These are phyloP conservation scores for Geotrichum candidum DNA, from an alignment of 1,139 yeast species.

Conservation along the genomic window DNA sequence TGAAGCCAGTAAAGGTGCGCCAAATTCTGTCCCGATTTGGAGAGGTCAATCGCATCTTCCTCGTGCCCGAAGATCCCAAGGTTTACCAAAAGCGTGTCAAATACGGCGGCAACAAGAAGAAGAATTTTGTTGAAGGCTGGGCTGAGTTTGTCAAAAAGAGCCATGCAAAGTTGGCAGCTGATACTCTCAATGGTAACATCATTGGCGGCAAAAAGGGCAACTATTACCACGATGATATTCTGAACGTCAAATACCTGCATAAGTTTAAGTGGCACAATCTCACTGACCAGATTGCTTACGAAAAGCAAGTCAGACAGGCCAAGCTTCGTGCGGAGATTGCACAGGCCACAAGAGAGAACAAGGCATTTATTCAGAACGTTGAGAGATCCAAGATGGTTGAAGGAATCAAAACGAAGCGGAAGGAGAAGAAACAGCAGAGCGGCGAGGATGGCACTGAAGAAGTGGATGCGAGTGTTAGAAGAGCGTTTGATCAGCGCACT, in stretches of 20 bases:
- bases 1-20: slow-evolving; percentile 89
- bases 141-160: slow-evolving; percentile 79
- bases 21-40: slow-evolving; percentile 81
- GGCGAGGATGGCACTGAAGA: slow-evolving; percentile 46
- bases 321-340: slow-evolving; percentile 82
- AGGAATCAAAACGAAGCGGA: slow-evolving; percentile 54
- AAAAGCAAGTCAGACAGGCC: slow-evolving; percentile 81
- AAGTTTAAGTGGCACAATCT: slow-evolving; percentile 94
- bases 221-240: slow-evolving; percentile 90
- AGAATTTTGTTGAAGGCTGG: slow-evolving; percentile 93
- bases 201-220: slow-evolving; percentile 89
- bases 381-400: slow-evolving; percentile 79
- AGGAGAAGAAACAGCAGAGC: slow-evolving; percentile 18
- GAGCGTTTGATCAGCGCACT: slow-evolving; percentile 32
- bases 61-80: slow-evolving; percentile 77
- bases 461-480: slow-evolving; percentile 20
- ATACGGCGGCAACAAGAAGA: slow-evolving; percentile 91
- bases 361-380: slow-evolving; percentile 73
- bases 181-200: slow-evolving; percentile 77
- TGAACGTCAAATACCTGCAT: slow-evolving; percentile 81
- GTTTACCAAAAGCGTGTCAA: slow-evolving; percentile 64
- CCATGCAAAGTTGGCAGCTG: slow-evolving; percentile 85
- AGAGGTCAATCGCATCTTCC: slow-evolving; percentile 71
- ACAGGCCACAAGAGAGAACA: slow-evolving; percentile 82
- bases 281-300: slow-evolving; percentile 89